phyloP scores from a whole-genome alignment of 2,329 filamentous ascomycete species.

The Neocatenulostroma microsporum region DNA sequence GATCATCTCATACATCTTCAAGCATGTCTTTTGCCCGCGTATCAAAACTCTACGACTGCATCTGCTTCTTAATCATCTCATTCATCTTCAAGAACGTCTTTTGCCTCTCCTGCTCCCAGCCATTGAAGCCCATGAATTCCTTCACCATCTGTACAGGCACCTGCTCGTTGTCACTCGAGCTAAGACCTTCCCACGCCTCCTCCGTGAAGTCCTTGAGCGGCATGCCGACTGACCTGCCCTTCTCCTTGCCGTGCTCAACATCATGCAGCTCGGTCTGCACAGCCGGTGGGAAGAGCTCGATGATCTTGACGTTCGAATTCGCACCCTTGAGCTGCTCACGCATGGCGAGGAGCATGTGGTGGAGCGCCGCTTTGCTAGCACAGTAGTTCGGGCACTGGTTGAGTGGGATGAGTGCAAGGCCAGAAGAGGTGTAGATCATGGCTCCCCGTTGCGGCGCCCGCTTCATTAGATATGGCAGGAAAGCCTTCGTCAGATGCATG shows the following conservation, averaged over 20 bases:
- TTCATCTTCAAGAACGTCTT: constrained; percentile 30
- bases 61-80: constrained; percentile 6
- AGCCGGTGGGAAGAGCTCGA: constrained; percentile 49
- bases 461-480: constrained; percentile 44
- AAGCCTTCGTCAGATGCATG: constrained; percentile 43
- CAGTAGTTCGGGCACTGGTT: constrained; percentile 46
- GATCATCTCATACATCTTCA: too few relatives aligned
- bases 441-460: constrained; percentile 34
- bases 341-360: constrained; percentile 46
- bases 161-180: constrained; percentile 40
- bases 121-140: constrained; percentile 36
- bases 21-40: too few relatives aligned
- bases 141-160: constrained; percentile 43
- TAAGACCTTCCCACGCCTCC: constrained; percentile 41
- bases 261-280: constrained; percentile 53
- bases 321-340: constrained; percentile 44
- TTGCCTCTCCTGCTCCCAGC: constrained; percentile 41
- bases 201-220: constrained; percentile 46
- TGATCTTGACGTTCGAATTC: constrained; percentile 43
- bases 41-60: too few relatives aligned
- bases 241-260: constrained; percentile 43
- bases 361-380: constrained; percentile 49
- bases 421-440: constrained; percentile 44
- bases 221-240: constrained; percentile 46
- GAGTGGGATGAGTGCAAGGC: constrained; percentile 44